Evolutionary conservation across 805 yeast genomes (phyloP), one percentile per base, ranked within the genome.

Genomic region (Zygoascus biomembranicola): DNA sequence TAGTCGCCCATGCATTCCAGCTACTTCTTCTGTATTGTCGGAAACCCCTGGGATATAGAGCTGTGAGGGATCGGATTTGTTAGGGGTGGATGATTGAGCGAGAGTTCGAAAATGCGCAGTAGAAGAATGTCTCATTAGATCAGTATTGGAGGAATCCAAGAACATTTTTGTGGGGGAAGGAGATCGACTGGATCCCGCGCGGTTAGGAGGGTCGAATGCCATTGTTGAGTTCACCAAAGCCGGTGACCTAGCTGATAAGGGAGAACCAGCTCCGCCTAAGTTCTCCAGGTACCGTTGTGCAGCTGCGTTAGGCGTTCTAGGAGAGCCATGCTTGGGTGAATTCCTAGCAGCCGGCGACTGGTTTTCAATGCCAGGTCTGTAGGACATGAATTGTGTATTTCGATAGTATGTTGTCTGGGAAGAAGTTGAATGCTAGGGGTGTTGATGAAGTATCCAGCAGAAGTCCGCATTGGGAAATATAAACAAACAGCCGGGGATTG

Each of bases 1-100:
- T 28, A 63, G 57, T 19, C 70, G 61, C 1, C 69, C 65, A 47
- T 64, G 60, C 61, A 68, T 19, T 51, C 73, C 66, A 16, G 65
- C 49, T 37, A 62, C 66, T 56, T 69, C 69, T 43, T 68, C 64
- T 50, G 65, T 41, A 52, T 61, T 55, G 44, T 64, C 60, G 9
- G 68, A 53, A 50, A 69, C 63, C 5, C 66, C 67, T n/a, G 69
- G 62, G 20, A 65, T 52, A 28, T 48, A 45, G 14, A 62, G 41
- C 6, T 48, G 32, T 14, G 43, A 16, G 16, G 50, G 49, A 48
- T 47, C 47, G 16, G 28, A 11, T 23, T 49, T 52, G 44, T 55
- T 52, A 3, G 39, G 39, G 28, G 55, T n/a, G 31, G 48, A 48
- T 16, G 50, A 51, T n/a, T 19, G 18, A 5, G 62, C 61, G 43